Evolutionary conservation across 2,329 filamentous ascomycete genomes (phyloP), one percentile per base, ranked within the genome.

Genomic region (Beauveria medogensis): DNA sequence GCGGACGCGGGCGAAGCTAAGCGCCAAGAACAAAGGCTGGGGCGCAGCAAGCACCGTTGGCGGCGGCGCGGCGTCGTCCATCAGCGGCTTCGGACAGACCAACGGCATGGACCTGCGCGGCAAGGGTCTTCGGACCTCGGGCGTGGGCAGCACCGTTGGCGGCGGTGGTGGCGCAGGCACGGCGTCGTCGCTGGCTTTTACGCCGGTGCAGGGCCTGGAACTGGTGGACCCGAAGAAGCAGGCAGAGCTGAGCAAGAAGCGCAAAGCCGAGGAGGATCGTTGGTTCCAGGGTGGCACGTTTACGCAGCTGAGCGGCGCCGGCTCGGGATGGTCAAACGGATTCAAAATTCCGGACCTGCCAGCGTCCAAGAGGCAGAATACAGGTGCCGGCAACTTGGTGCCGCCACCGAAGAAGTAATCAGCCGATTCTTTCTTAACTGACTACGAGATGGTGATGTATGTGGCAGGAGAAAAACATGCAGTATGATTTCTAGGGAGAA

Each of bases 241-340:
- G 67, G 90, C 91, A 8, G 92, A 97, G 77, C 82, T 96, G 72
- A 92, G 83, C 70, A 83, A 91, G 68, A 97, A 97, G 79, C 81
- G 92, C 65, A 95, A 96, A 72, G 92, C 91, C 0, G 94, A 97
- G 65, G 91, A 96, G 71, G 93, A 97, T 71, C 82, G 91, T 43
- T 99, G 92, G 88, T 99, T 99, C 79, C 96, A 94, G 74, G 90
- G 91, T 52, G 94, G 94, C n/a, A 92, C 91, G 0, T 99, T 99
- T 70, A 97, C 94, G 9, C 92, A 97, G 73, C 83, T 96, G 60
- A 72, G 70, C 14, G 73, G 75, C 46, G 24, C 28, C 30, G 72
- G 70, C 12, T 10, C 28, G 6, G 52, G 59, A 3, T 67, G 53
- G 64, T 65, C 65, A 55, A 70, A 80, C 55, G 84, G 85, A 1